Conservation (phyloP, 371 early-diverging fungal genomes). For the Haplosporangium sp. region DNA sequence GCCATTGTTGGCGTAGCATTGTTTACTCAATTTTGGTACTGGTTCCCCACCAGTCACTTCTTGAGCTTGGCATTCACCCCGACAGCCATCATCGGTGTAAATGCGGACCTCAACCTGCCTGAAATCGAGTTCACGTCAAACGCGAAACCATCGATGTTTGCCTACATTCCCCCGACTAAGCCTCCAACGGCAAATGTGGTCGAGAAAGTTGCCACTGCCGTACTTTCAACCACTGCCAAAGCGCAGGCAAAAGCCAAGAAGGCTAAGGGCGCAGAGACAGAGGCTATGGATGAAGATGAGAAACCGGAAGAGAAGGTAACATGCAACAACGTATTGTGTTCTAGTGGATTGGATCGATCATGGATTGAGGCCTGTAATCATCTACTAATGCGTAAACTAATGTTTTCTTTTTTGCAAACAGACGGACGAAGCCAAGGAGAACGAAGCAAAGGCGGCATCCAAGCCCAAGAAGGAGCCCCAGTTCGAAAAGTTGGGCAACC, state of each 20-base stretch:
- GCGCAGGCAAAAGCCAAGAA: conserved; percentile 92
- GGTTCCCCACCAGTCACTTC: conserved; percentile 98
- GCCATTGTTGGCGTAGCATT: conserved; percentile 97
- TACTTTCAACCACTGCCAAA: conserved; percentile 95
- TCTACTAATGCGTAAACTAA: neutral
- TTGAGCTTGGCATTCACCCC: conserved; percentile 94
- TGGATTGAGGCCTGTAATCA: neutral
- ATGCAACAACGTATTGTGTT: too few species aligned
- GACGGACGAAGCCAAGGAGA: conserved; percentile 59
- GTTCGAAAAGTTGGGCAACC: conserved; percentile 83
- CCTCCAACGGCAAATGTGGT: conserved; percentile 72
- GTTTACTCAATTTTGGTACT: conserved; percentile 99
- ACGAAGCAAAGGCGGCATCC: conserved; percentile 57
- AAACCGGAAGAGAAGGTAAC: conserved; percentile 52
- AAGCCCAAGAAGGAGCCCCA: conserved; percentile 78
- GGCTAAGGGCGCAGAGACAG: conserved; percentile 70
- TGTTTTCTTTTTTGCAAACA: conserved; percentile 6
- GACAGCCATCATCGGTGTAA: conserved; percentile 95
- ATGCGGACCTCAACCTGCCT: conserved; percentile 88
- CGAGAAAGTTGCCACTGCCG: conserved; percentile 90
- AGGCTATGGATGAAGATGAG: conserved; percentile 68
- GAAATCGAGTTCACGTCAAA: conserved; percentile 87
- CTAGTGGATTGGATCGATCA: neutral
- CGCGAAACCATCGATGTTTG: conserved; percentile 90
- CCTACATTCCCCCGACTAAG: conserved; percentile 90